Evolutionary conservation across 1,139 yeast genomes (phyloP).

Genomic region (Meyerozyma sp.): DNA sequence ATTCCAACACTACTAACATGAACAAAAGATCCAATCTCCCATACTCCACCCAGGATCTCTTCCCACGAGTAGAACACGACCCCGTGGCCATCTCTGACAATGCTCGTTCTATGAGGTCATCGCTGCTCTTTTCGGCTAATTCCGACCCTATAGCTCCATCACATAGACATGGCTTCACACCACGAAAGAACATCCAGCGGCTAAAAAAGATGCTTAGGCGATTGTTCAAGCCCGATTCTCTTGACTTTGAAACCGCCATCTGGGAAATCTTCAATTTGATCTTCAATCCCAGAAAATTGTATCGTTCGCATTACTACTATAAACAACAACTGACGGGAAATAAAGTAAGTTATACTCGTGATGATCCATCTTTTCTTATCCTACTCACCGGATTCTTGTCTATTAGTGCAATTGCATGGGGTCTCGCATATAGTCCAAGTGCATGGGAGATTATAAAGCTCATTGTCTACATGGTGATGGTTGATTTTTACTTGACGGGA

Average conservation of each 20-base stretch:
- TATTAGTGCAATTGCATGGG: conserved; percentile 86
- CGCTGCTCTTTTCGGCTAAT: conserved; percentile 17
- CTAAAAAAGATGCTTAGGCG: conserved; percentile 28
- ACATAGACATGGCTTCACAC: not conserved
- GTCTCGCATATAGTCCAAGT: conserved; percentile 69
- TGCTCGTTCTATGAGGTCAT: conserved; percentile 16
- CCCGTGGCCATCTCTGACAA: conserved; percentile 12
- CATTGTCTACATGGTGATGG: conserved; percentile 75
- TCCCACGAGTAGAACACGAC: conserved; percentile 21
- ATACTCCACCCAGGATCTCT: conserved; percentile 34
- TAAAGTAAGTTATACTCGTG: conserved; percentile 62
- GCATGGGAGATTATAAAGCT: conserved; percentile 55
- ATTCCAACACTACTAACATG: conserved; percentile 4
- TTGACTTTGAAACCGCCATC: conserved; percentile 87
- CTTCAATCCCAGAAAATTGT: conserved; percentile 74
- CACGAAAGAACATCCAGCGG: conserved; percentile 6
- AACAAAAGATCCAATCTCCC: conserved; percentile 25
- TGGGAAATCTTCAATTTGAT: conserved; percentile 84
- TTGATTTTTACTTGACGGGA: conserved; percentile 77
- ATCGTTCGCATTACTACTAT: conserved; percentile 75
- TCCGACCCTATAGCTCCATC: conserved; percentile 4
- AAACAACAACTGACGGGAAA: conserved; percentile 29
- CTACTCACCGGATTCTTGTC: conserved; percentile 60
- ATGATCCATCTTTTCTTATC: conserved; percentile 84
- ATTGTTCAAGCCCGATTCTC: conserved; percentile 67